A percentile compares a stretch with the other conserved stretches of the same genome.
phyloP scores from a whole-genome alignment of 352 stramenopile genomes.

The Lagenidium giganteum region DNA sequence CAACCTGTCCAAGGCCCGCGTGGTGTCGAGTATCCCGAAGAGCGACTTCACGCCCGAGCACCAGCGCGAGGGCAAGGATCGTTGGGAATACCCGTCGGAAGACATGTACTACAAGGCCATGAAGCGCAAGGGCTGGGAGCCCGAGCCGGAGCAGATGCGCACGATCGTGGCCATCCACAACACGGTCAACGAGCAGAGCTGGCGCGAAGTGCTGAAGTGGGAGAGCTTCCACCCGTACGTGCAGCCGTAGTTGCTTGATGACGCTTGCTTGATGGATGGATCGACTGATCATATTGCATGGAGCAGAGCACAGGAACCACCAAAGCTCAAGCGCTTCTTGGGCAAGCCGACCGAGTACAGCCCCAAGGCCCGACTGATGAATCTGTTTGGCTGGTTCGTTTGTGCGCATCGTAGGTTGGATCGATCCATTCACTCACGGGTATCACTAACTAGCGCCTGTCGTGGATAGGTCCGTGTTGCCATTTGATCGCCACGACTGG shows the following conservation, averaged over 20 bases:
- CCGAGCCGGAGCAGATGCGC: constrained; percentile 89
- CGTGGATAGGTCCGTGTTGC: constrained; percentile 72
- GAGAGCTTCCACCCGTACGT: constrained; percentile 69
- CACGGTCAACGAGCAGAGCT: constrained; percentile 96
- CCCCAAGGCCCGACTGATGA: constrained; percentile 92
- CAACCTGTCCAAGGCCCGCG: constrained; percentile 85
- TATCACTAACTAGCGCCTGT: constrained; percentile 24
- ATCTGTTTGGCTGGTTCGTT: constrained; percentile 69
- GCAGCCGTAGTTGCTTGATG: neutral
- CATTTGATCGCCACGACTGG: constrained; percentile 99
- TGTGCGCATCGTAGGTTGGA: too few species aligned
- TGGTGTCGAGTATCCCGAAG: constrained; percentile 94
- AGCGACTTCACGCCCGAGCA: constrained; percentile 70
- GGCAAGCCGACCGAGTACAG: constrained; percentile 93
- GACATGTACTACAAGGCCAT: constrained; percentile 98
- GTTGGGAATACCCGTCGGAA: constrained; percentile 97
- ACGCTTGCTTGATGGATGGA: constrained; percentile 4
- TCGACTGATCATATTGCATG: neutral
- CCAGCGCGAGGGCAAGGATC: constrained; percentile 38
- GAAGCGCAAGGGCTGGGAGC: constrained; percentile 94
- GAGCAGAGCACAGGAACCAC: too few species aligned
- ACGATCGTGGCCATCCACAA: constrained; percentile 98
- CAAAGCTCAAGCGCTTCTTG: constrained; percentile 93
- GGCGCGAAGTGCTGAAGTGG: constrained; percentile 91
- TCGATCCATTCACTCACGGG: too few species aligned